Base-by-base conservation (phyloP, 2,329 filamentous ascomycete species). In the Ophiostoma sp. region DNA sequence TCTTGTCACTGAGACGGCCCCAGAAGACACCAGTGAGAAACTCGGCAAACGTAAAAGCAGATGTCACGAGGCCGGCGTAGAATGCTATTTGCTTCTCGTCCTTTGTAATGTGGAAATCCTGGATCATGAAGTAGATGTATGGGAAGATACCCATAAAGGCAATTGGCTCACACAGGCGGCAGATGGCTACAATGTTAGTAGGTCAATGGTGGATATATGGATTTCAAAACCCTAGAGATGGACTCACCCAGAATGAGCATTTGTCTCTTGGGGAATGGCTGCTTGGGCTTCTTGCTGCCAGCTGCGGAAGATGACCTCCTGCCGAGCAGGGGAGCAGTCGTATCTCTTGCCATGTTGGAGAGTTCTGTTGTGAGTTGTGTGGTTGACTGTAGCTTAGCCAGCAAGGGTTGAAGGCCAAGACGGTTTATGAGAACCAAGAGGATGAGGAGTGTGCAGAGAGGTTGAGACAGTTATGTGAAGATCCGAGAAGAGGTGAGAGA, bases 121-220 rank as follows among this genome's bases (percentile, higher is more conserved):
- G 85, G 75, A 98, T 90, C 95, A 99, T 98, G 83, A 91, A 94
- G 83, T 97, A 98, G 75, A 96, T 93, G 80, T 98, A 99, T 1
- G 95, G 95, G 78, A 99, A 98, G 75, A 98, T 97, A 69, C 94
- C 97, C 93, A 97, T 98, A 84, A 99, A 98, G 6, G 95, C 95
- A 79, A 99, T 98, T 68, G 95, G 95, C 79, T 99, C 95, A 84
- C 93, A 97, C 83, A 99, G 94, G 77, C 95, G 90, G 81, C 94
- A 97, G 77, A 97, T 85, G 65, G 93, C 94, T 96, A 73, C 60
- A 35, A 1, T n/a, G 33, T 67, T 64, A 69, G 67, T 48, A 48
- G 2, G 39, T 5, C 39, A 15, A 13, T 27, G 17, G 8, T 35
- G 31, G 4, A 4, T 15, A 4, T 1, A 27, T 27, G 10, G 1